Conservation (phyloP, 768 basidiomycete genomes). For the Pulveroboletus sp. region DNA sequence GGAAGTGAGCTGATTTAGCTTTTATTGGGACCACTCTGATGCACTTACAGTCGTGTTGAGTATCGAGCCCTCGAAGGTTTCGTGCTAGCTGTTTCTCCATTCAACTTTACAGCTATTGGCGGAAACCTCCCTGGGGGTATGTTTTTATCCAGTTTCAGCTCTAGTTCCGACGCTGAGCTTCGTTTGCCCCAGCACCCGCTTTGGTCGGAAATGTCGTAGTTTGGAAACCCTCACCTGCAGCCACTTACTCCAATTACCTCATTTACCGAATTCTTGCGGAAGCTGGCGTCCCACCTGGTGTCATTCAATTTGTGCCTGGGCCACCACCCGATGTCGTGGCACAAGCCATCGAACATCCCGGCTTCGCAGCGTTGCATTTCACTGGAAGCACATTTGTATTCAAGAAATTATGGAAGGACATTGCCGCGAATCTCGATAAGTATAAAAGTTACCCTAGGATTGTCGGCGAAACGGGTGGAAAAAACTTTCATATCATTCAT, state of each 20-base stretch:
- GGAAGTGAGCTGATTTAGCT: conserved; percentile 72
- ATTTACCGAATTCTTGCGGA: conserved; percentile 88
- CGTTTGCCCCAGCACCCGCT: conserved; percentile 61
- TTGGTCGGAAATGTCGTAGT: conserved; percentile 92
- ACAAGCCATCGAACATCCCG: conserved; percentile 74
- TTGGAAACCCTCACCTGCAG: conserved; percentile 97
- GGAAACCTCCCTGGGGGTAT: conserved; percentile 83
- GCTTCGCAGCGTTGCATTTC: conserved; percentile 91
- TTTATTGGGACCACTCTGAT: conserved; percentile 7
- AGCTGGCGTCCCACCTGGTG: conserved; percentile 90
- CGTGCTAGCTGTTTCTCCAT: conserved; percentile 95
- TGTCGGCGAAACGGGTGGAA: conserved; percentile 97
- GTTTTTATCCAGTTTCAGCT: conserved; percentile 1
- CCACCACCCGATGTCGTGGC: conserved; percentile 82
- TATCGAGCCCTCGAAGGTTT: conserved; percentile 99
- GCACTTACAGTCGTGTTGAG: conserved; percentile 72
- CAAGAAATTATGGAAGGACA: conserved; percentile 95
- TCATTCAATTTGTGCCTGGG: conserved; percentile 96
- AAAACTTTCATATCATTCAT: conserved; percentile 97
- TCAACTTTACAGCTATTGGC: conserved; percentile 98
- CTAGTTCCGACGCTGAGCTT: neutral
- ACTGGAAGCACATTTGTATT: conserved; percentile 95
- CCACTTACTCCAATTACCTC: conserved; percentile 94
- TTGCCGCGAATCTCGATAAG: conserved; percentile 80
- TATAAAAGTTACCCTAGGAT: conserved; percentile 92